These are phyloP conservation scores for Phaeosphaeria sp. DNA, from an alignment of 2,329 filamentous ascomycete species.

Conservation along the genomic window DNA sequence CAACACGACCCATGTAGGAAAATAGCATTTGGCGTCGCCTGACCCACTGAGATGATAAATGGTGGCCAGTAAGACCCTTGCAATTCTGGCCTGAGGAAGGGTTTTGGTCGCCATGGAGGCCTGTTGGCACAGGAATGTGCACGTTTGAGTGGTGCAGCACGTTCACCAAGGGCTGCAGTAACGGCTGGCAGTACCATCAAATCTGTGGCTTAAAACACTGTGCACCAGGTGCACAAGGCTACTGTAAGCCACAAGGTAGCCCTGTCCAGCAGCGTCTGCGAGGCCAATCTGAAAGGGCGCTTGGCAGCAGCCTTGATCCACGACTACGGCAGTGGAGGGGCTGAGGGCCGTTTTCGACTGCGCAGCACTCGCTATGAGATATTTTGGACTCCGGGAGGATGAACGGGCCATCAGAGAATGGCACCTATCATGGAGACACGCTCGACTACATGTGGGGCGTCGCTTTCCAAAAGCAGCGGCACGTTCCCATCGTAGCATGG, in stretches of 20 bases:
- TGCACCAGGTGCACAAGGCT: conserved; percentile 33
- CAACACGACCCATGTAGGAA: conserved; percentile 16
- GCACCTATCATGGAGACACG: conserved; percentile 27
- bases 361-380: conserved; percentile 31
- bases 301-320: conserved; percentile 28
- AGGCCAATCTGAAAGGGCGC: conserved; percentile 19
- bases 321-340: conserved; percentile 30
- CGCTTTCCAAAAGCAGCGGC: conserved; percentile 44
- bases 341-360: conserved; percentile 42
- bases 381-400: conserved; percentile 33
- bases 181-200: conserved; percentile 30
- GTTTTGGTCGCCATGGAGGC: conserved; percentile 20
- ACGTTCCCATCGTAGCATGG: conserved; percentile 40
- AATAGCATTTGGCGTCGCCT: conserved; percentile 18
- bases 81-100: conserved; percentile 21
- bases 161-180: conserved; percentile 26
- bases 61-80: conserved; percentile 16
- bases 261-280: conserved; percentile 25
- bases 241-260: conserved; percentile 28
- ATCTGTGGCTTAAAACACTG: conserved; percentile 25
- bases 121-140: conserved; percentile 40
- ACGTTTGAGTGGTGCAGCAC: conserved; percentile 25
- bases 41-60: conserved; percentile 18
- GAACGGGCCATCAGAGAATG: conserved; percentile 27
- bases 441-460: conserved; percentile 25